Evolutionary conservation across 768 basidiomycete species (phyloP).

Genomic region (Asterophora lycoperdoides): DNA sequence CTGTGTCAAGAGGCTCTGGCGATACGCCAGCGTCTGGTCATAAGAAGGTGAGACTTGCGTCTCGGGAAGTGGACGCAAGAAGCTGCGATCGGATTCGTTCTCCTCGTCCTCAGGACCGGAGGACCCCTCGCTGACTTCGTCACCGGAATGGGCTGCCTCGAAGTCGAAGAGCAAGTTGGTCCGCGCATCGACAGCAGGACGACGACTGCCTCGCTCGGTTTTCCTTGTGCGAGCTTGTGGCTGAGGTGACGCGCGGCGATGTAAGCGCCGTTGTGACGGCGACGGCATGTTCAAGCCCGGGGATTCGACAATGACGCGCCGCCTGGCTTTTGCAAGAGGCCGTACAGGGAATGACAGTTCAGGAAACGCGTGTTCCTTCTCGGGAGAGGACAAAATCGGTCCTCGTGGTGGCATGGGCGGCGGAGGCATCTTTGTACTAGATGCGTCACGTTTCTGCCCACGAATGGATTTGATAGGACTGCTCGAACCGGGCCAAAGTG

Average conservation of each 20-base stretch:
- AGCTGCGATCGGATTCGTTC: conserved; percentile 63
- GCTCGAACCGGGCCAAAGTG: conserved; percentile 10
- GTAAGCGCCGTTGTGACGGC: conserved; percentile 35
- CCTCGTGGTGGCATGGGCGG: conserved; percentile 24
- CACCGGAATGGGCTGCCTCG: conserved; percentile 77
- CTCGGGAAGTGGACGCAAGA: conserved; percentile 57
- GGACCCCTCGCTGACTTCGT: conserved; percentile 64
- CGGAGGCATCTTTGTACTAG: conserved; percentile 18
- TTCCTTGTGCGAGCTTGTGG: conserved; percentile 15
- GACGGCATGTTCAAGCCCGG: conserved; percentile 24
- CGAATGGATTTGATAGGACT: conserved; percentile 12
- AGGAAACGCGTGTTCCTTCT: conserved; percentile 11
- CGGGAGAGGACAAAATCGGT: conserved; percentile 12
- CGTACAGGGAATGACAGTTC: conserved; percentile 29
- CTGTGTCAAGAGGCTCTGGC: conserved; percentile 71
- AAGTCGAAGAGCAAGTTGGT: conserved; percentile 51
- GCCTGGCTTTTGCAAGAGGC: conserved; percentile 15
- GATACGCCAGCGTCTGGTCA: conserved; percentile 67
- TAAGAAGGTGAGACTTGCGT: conserved; percentile 73
- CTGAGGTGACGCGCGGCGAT: conserved; percentile 30
- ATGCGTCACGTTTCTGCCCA: conserved; percentile 4
- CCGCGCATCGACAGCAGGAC: conserved; percentile 6
- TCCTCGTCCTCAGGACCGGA: conserved; percentile 56
- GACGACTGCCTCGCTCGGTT: neutral
- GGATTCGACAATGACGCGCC: conserved; percentile 24